Base-by-base conservation (phyloP, 2,329 filamentous ascomycete genomes). In the Fusarium burgessii region DNA sequence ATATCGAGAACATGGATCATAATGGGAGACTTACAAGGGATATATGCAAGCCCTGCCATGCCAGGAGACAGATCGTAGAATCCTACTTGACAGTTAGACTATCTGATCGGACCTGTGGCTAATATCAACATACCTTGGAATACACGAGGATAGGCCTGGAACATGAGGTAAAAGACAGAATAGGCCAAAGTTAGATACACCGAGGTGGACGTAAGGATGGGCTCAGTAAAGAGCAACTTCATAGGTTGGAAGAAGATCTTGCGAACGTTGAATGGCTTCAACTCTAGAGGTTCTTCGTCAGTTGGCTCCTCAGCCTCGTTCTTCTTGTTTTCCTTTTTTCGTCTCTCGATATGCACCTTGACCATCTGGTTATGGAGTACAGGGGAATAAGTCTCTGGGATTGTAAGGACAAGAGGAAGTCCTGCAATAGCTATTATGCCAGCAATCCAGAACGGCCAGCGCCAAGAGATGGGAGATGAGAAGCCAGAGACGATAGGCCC, bases 401-500 rank as follows among this genome's bases (percentile, higher is more conserved):
- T 67, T 10, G 81, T 72, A 25, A 86, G 69, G 2, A 80, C 77
- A 3, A 80, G 58, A 18, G 79, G 79, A 36, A 80, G 45, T 1
- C 79, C 76, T 10, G 71, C 67, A 3, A 52, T 66, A 1, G 78
- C 77, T 13, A 80, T 76, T 38, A 78, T 68, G 14, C 76, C 76
- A 2, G 82, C 69, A 23, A 84, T 80, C 79, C 82, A 84, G 35
- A 84, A 79, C 2, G 82, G 76, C 62, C 83, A 84, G 25, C 80
- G 77, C 70, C 82, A 82, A 23, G 78, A 82, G n/a, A 77, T 79
- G 52, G 83, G 80, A 6, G 86, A 80, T 0, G 86, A 72, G 72
- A 87, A 87, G 0, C 85, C 86, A 17, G 85, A 86, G 23, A 87
- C 81, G 15, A 88, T 82, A 3, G 86, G 86, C 0, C 86, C 86